Evolutionary conservation across 805 yeast species (phyloP).

Genomic region (Candida schatavii): DNA sequence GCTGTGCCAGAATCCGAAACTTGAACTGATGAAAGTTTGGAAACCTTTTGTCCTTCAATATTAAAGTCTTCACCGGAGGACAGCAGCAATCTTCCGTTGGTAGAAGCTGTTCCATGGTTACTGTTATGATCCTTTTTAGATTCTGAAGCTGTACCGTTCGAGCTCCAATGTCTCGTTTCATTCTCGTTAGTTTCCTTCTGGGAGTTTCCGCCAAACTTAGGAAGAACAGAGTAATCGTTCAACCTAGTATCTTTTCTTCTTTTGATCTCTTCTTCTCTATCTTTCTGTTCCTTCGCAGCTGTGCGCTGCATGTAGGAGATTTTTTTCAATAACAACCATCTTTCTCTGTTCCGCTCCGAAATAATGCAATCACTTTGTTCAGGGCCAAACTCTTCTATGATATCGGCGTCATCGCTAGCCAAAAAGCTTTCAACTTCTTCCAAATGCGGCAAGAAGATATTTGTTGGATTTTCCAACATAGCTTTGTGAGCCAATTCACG

Average conservation of each 20-base stretch:
- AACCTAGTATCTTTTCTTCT: slow-evolving; percentile 36
- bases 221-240: neutral
- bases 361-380: slow-evolving; percentile 39
- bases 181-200: slow-evolving; percentile 7
- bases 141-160: no score
- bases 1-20: neutral
- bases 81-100: neutral
- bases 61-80: neutral
- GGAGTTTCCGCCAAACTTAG: no score
- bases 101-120: neutral
- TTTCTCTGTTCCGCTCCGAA: slow-evolving; percentile 47
- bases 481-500: slow-evolving; percentile 53
- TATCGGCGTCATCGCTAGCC: slow-evolving; percentile 39
- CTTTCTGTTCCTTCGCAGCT: slow-evolving; percentile 47
- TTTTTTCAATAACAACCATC: slow-evolving; percentile 72
- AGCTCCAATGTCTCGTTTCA: neutral
- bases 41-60: neutral
- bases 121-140: no score
- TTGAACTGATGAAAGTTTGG: neutral
- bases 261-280: slow-evolving; percentile 36
- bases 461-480: slow-evolving; percentile 31
- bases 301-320: slow-evolving; percentile 68
- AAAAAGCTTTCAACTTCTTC: slow-evolving; percentile 59
- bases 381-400: slow-evolving; percentile 30
- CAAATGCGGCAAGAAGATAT: slow-evolving; percentile 50